Base-by-base conservation (phyloP, 306 rosid genomes). In the Trichosanthes truncata region DNA sequence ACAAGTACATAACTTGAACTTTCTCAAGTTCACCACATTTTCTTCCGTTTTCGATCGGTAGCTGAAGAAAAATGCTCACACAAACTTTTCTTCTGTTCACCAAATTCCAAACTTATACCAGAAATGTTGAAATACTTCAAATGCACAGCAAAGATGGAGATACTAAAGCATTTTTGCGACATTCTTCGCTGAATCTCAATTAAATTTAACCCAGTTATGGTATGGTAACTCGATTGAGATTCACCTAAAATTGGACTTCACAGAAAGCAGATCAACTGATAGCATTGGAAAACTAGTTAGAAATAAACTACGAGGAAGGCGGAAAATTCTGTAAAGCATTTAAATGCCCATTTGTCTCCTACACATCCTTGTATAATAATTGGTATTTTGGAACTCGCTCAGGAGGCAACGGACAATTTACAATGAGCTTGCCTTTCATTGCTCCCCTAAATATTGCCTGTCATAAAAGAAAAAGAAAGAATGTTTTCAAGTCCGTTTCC, bases 361-460 rank as follows among this genome's bases (percentile, higher is more conserved):
- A 91, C 35, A 90, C 88, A 87, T 89, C 93, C 78, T 87, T 91
- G 89, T 83, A 91, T 15, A 90, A 80, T 86, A 93, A 78, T 79
- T 89, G 98, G 79, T 87, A 93, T 69, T 85, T 91, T 14, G 97
- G 92, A 77, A 90, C 80, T 63, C 85, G 78, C 52, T 91, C 96
- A 0, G 90, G 83, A 0, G 97, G 93, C 77, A 91, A 82, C 3
- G 97, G 98, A 68, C 92, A 91, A 75, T 38, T 78, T 71, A 89
- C 98, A 68, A 93, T 93, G 23, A 93, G 89, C 86, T 93, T 93
- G 57, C 97, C 97, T 45, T 90, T 91, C 97, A 93, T 91, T 6
- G 93, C 96, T 81, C 97, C 97, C 80, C 96, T 89, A 78, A 85
- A 93, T 83, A 90, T 89, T 77, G 96, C 92, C 97, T 90, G 88